A percentile compares a stretch with the other conserved stretches of the same genome.
Evolutionary conservation across 352 stramenopile species (phyloP).

Genomic region (Pythium monospermum): DNA sequence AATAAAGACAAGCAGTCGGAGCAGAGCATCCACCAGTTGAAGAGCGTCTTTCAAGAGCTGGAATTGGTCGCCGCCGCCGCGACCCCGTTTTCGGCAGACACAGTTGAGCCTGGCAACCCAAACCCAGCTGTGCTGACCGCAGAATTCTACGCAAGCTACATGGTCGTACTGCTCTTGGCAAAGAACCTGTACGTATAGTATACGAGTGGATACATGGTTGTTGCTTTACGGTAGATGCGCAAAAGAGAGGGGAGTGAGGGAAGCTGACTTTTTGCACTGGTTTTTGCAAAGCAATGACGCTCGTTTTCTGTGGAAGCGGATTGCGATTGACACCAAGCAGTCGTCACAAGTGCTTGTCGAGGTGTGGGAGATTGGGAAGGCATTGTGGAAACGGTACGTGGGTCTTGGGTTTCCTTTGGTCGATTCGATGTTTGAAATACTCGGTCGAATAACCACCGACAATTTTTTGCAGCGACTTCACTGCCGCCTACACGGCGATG

Average conservation of each 20-base stretch:
- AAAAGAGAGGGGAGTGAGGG: background rate
- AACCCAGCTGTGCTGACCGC: constrained; percentile 33
- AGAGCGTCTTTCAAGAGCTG: constrained; percentile 41
- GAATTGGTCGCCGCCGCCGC: constrained; percentile 47
- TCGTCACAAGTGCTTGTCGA: constrained; percentile 31
- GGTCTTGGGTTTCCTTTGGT: background rate
- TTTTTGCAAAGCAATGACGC: constrained; percentile 39
- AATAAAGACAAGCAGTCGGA: constrained; percentile 17
- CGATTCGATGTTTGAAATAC: background rate
- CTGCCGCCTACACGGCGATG: constrained; percentile 49
- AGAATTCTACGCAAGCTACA: constrained; percentile 53
- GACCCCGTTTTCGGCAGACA: constrained; percentile 3
- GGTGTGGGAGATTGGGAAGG: constrained; percentile 63
- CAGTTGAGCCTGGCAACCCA: constrained; percentile 10
- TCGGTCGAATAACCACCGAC: background rate
- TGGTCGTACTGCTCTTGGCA: constrained; percentile 49
- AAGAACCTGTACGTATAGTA: constrained; percentile 37
- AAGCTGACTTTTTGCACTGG: background rate
- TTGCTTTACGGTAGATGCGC: background rate
- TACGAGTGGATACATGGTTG: background rate
- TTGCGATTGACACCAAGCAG: constrained; percentile 37
- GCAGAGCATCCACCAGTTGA: constrained; percentile 29
- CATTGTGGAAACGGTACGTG: constrained; percentile 52
- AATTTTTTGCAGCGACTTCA: constrained; percentile 33
- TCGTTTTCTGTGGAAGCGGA: constrained; percentile 74